A percentile compares a stretch with the other conserved stretches of the same genome.
Conservation (phyloP, 768 basidiomycete genomes). For the Exsudoporus frostii region DNA sequence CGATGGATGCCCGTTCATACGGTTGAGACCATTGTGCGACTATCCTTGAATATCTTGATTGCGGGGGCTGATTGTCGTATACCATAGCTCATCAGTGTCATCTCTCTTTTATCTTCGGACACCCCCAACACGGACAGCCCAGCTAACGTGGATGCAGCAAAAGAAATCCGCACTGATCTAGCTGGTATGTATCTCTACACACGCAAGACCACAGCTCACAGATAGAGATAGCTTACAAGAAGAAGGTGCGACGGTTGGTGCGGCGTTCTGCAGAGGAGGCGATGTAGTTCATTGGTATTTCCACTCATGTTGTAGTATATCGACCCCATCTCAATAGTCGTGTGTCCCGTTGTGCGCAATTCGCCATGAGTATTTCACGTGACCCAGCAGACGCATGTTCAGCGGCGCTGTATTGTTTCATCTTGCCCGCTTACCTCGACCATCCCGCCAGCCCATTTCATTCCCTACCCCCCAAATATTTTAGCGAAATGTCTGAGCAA, state of each 20-base stretch:
- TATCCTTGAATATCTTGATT: background rate
- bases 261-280: slow-evolving; percentile 88
- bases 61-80: background rate
- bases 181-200: slow-evolving; percentile 41
- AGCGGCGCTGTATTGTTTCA: background rate
- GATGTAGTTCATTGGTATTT: slow-evolving; percentile 49
- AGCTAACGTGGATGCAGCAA: slow-evolving; percentile 95
- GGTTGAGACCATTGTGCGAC: slow-evolving; percentile 88
- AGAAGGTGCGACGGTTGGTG: slow-evolving; percentile 91
- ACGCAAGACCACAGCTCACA: slow-evolving; percentile 10
- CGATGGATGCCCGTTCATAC: slow-evolving; percentile 98
- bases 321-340: slow-evolving; percentile 9
- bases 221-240: slow-evolving; percentile 68
- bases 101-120: slow-evolving; percentile 91
- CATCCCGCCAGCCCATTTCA: slow-evolving; percentile 12
- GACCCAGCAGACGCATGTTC: slow-evolving; percentile 4
- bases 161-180: slow-evolving; percentile 69
- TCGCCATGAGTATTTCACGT: slow-evolving; percentile 19
- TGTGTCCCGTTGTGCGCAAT: background rate
- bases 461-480: background rate
- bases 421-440: slow-evolving; percentile 8
- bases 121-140: slow-evolving; percentile 90
- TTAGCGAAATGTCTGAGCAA: slow-evolving; percentile 36
- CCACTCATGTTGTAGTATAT: slow-evolving; percentile 15
- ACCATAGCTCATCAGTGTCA: slow-evolving; percentile 86